These are phyloP conservation scores for Hura crepitans DNA, from an alignment of 441 rosid species.

Conservation along the genomic window DNA sequence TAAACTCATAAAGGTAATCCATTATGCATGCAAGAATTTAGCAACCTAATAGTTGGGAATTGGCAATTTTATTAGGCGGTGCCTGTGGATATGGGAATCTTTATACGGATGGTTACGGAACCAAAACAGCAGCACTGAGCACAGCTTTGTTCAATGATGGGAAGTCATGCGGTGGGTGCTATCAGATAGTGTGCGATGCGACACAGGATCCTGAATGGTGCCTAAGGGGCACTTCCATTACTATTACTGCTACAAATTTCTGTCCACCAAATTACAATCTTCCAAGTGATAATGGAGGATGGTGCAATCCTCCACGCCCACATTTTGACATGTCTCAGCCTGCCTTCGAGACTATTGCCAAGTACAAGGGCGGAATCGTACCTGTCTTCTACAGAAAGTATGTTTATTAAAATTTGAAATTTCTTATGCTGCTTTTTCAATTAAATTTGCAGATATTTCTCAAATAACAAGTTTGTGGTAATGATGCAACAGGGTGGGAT, in stretches of 20 bases:
- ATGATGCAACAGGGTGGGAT: constrained; percentile 38
- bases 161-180: constrained; percentile 60
- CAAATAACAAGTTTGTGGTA: too few species aligned
- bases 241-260: constrained; percentile 70
- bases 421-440: too few species aligned
- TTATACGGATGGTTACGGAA: constrained; percentile 52
- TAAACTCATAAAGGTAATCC: too few species aligned
- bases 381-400: constrained; percentile 52
- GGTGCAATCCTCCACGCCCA: constrained; percentile 72
- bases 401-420: too few species aligned
- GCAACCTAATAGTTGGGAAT: background rate
- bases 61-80: constrained; percentile 40
- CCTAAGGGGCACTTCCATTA: constrained; percentile 44
- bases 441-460: too few species aligned
- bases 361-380: constrained; percentile 54
- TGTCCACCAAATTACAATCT: constrained; percentile 69
- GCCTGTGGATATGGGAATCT: constrained; percentile 85
- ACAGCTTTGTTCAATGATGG: constrained; percentile 62
- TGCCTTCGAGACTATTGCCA: constrained; percentile 56
- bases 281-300: constrained; percentile 62
- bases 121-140: constrained; percentile 59
- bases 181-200: constrained; percentile 54
- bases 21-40: background rate
- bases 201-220: constrained; percentile 62
- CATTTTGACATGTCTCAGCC: constrained; percentile 73